Evolutionary conservation across 1,284 basidiomycete genomes (phyloP), one percentile per base, ranked within the genome.

Genomic region (Ustilago nuda): DNA sequence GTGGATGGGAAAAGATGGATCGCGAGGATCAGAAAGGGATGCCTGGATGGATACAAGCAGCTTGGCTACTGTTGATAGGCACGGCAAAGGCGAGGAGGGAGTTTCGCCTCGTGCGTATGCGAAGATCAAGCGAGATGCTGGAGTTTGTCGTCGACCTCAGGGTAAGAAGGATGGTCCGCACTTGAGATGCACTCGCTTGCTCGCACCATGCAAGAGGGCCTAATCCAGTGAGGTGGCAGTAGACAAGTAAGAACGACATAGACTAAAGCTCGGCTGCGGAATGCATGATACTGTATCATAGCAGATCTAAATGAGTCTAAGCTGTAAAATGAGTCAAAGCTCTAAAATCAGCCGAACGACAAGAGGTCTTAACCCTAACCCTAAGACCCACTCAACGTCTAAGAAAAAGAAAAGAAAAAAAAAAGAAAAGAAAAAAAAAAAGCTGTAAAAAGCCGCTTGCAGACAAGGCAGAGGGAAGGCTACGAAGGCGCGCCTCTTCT

Each of bases 401-500:
- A 23, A 27, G 48, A 4, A 50, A 32, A 17, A 32, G 8, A 17
- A 50, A 50, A 13, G 1, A 19, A 1, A 23, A 27, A 27, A 4
- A 50, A 17, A 17, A 32, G 8, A 19, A 19, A 1, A 23, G 3
- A 27, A 4, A 50, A 17, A 17, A 32, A 17, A 17, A 50, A 50
- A 13, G 48, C 48, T 32, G 11, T 30, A 50, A 50, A 50, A 30
- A 32, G 48, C 48, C 43, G 43, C n/a, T 19, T 45, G 43, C 43
- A 45, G 43, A 15, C 39, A 6, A 1, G 11, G 39, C 39, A 15
- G 39, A 41, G 11, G 23, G 23, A 27, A 27, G 23, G 23, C 23
- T 27, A 27, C 23, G 13, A 12, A 4, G 39, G 12, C 39, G 39
- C 43, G 19, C 7, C 11, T 27, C 23, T 45, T 45, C 43, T 45